Base-by-base conservation (phyloP, 352 stramenopile species). In the Blastocystis sp. region DNA sequence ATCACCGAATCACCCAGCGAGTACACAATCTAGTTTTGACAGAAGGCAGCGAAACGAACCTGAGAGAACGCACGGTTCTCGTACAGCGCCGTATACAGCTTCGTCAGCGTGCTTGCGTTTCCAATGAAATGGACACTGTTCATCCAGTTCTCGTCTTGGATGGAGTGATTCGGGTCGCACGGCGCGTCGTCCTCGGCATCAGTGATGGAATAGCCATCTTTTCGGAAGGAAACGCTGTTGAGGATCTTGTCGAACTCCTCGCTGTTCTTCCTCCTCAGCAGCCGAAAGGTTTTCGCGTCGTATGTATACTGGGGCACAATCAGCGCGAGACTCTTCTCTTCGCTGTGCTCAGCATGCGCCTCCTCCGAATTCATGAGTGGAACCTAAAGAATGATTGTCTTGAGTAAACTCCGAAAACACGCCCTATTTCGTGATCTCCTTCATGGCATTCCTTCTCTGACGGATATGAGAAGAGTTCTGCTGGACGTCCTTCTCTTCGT, bases 61-160 rank as follows among this genome's bases (percentile, higher is more conserved):
- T 81, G 39, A 1, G 71, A 81, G 41, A 81, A 63, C 13, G 71
- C 39, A 13, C 50, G 50, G 33, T 81, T 81, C 50, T 81, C 71
- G 24, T 81, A 81, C 19, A 81, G 50, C 10, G 71, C 71, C 1
- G 45, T 63, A 50, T 63, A 81, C 39, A 81, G 45, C 12, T 67
- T 31, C 16, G 62, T 61, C 13, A 81, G n/a, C 3, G 35, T 63
- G 6, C 31, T 26, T 9, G 71, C 31, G 33, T 63, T 62, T 65
- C 71, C 71, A 26, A 81, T n/a, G 62, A 81, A 81, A 51, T 81
- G 29, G 0, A 0, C 9, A 19, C 45, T 55, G 6, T 41, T 29
- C 65, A 21, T 9, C n/a, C 16, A 37, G 3, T 81, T 50, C 37
- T 26, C 63, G 24, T 81, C 50, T 19, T 81, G 16, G 39, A 63